Percentiles rank a stretch among this genome's conserved stretches.
Conservation (phyloP, 768 basidiomycete species). For the Podaxis sp. region DNA sequence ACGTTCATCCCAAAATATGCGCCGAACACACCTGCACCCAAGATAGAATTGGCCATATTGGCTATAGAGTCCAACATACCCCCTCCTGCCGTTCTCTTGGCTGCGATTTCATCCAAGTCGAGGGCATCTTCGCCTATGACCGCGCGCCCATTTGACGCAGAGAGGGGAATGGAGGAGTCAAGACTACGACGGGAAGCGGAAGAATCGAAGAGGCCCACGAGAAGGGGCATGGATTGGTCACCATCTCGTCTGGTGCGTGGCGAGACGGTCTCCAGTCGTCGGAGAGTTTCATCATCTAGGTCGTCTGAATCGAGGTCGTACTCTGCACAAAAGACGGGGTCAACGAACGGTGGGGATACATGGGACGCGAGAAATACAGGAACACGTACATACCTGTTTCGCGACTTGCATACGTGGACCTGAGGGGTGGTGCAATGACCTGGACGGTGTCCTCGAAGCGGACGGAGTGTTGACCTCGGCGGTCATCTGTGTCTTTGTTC, state of each 20-base stretch:
- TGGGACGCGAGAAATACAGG: neutral
- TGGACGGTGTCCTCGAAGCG: constrained; percentile 70
- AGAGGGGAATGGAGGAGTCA: constrained; percentile 54
- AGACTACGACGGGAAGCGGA: constrained; percentile 54
- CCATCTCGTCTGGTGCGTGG: constrained; percentile 32
- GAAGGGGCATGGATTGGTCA: constrained; percentile 69
- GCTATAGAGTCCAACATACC: constrained; percentile 78
- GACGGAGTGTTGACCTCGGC: constrained; percentile 37
- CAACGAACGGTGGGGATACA: constrained; percentile 1
- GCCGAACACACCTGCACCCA: constrained; percentile 74
- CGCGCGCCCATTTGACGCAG: constrained; percentile 31
- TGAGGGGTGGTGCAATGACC: constrained; percentile 63
- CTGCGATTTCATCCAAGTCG: constrained; percentile 72
- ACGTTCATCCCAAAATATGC: constrained; percentile 14
- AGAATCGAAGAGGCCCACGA: constrained; percentile 74
- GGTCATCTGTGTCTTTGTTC: constrained; percentile 2
- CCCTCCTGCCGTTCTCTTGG: constrained; percentile 66
- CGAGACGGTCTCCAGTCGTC: constrained; percentile 25
- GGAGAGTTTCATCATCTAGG: constrained; percentile 50
- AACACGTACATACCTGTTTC: constrained; percentile 68
- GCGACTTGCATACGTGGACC: constrained; percentile 73
- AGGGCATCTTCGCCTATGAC: constrained; percentile 37
- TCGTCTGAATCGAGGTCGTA: constrained; percentile 86
- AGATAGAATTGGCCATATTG: constrained; percentile 95
- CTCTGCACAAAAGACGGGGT: constrained; percentile 40